Conservation (phyloP, 208 protist species). For the Wallacemonas sp. region DNA sequence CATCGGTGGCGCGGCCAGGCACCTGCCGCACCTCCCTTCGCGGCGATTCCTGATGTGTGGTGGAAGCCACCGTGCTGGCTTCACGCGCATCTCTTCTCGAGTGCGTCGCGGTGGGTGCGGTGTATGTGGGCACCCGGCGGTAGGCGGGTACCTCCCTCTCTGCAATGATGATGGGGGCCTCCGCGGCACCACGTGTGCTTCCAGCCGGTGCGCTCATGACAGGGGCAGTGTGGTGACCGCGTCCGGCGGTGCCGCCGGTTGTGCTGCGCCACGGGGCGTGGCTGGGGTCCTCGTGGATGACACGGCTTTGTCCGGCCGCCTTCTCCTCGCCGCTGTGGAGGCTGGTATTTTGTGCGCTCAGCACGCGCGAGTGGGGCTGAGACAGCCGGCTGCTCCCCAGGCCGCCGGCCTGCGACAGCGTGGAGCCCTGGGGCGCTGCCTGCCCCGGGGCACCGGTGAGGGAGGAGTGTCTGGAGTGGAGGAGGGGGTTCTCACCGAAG, state of each 20-base stretch:
- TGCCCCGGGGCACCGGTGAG: not conserved
- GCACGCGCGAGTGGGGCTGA: slow-evolving; percentile 4
- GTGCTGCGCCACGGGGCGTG: slow-evolving; percentile 7
- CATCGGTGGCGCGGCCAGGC: too few species aligned
- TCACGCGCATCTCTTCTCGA: too few species aligned
- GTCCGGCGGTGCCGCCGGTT: not conserved
- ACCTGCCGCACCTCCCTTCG: too few species aligned
- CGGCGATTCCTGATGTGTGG: too few species aligned
- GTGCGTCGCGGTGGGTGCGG: not conserved
- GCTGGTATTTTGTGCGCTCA: not conserved
- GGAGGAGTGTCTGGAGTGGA: slow-evolving; percentile 34
- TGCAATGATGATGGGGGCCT: not conserved
- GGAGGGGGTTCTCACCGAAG: slow-evolving; percentile 66
- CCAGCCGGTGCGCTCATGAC: slow-evolving; percentile 22
- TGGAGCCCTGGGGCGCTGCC: not conserved
- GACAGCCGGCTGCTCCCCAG: slow-evolving; percentile 1
- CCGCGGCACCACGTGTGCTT: not conserved
- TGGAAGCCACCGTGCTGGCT: too few species aligned
- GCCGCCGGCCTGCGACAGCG: slow-evolving; percentile 8
- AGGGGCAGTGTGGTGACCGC: slow-evolving; percentile 11
- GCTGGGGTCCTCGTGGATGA: slow-evolving; percentile 18
- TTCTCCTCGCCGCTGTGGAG: not conserved
- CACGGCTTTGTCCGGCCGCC: not conserved
- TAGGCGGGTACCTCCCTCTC: slow-evolving; percentile 35
- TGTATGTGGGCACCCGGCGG: slow-evolving; percentile 12